phyloP scores from a whole-genome alignment of 2,329 filamentous ascomycete genomes.

The Hypomyces rosellus region DNA sequence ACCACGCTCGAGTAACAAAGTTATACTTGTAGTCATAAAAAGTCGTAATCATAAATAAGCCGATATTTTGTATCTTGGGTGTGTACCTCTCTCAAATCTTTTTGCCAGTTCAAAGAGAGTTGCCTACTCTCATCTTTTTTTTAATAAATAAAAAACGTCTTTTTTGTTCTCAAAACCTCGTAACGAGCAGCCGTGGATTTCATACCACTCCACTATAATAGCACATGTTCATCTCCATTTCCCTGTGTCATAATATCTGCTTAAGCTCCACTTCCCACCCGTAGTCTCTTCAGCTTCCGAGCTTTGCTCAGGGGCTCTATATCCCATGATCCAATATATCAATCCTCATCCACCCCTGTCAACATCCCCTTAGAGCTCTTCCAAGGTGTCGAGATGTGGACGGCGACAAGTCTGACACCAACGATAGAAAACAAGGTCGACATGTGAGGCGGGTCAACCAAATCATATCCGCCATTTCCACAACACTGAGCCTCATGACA shows the following conservation, averaged over 20 bases:
- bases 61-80: background rate
- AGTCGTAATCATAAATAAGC: too few species aligned
- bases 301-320: slow-evolving; percentile 13
- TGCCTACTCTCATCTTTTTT: background rate
- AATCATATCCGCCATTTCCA: slow-evolving; percentile 20
- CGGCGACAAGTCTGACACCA: slow-evolving; percentile 10
- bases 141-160: slow-evolving; percentile 1
- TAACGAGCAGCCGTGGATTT: slow-evolving; percentile 1
- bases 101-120: background rate
- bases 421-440: slow-evolving; percentile 10
- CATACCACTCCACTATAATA: slow-evolving; percentile 5
- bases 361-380: slow-evolving; percentile 6
- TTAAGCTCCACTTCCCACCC: slow-evolving; percentile 10
- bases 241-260: slow-evolving; percentile 10
- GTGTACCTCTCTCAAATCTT: background rate
- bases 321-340: slow-evolving; percentile 13
- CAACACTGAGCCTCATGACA: slow-evolving; percentile 23
- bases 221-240: slow-evolving; percentile 9
- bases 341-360: slow-evolving; percentile 9
- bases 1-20: too few species aligned
- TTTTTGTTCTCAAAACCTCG: slow-evolving; percentile 5
- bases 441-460: slow-evolving; percentile 15
- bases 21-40: too few species aligned
- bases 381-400: slow-evolving; percentile 5
- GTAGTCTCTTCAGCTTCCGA: slow-evolving; percentile 6